These are phyloP conservation scores for Tulasnella sp. DNA, from an alignment of 768 basidiomycete species.

Conservation along the genomic window DNA sequence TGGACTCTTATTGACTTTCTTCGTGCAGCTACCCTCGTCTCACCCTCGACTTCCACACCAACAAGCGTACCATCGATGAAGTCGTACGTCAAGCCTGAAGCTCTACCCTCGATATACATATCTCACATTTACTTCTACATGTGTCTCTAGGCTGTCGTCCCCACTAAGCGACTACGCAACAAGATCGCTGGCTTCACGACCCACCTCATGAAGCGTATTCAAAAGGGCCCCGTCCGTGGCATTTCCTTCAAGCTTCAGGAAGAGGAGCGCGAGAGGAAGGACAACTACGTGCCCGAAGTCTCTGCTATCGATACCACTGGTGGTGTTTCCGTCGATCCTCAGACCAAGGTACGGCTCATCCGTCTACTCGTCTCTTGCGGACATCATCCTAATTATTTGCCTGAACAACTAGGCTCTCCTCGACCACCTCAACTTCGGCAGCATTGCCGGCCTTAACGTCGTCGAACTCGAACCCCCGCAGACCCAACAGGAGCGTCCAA, in stretches of 20 bases:
- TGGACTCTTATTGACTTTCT: not conserved
- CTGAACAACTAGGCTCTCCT: conserved; percentile 58
- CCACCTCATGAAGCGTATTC: conserved; percentile 99
- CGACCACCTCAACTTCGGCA: conserved; percentile 86
- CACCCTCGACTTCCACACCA: conserved; percentile 99
- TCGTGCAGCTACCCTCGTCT: conserved; percentile 86
- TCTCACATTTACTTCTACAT: not conserved
- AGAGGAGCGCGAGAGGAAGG: conserved; percentile 98
- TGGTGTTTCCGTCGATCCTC: conserved; percentile 78
- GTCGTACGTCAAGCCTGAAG: conserved; percentile 44
- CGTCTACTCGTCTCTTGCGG: not conserved
- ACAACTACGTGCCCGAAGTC: conserved; percentile 97
- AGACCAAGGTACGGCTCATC: conserved; percentile 67
- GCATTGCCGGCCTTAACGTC: conserved; percentile 58
- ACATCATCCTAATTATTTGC: not conserved
- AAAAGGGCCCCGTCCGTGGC: conserved; percentile 94
- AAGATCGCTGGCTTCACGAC: conserved; percentile 99
- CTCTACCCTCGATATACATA: conserved; percentile 10
- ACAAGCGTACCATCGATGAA: conserved; percentile 98
- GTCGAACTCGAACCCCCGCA: conserved; percentile 46
- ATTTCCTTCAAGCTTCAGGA: conserved; percentile 99
- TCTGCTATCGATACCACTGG: conserved; percentile 78
- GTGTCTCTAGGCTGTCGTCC: conserved; percentile 63
- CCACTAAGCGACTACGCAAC: conserved; percentile 98
- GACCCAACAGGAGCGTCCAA: conserved; percentile 53